Base-by-base conservation (phyloP, 2,329 filamentous ascomycete genomes). In the Pestalotiopsis fici region DNA sequence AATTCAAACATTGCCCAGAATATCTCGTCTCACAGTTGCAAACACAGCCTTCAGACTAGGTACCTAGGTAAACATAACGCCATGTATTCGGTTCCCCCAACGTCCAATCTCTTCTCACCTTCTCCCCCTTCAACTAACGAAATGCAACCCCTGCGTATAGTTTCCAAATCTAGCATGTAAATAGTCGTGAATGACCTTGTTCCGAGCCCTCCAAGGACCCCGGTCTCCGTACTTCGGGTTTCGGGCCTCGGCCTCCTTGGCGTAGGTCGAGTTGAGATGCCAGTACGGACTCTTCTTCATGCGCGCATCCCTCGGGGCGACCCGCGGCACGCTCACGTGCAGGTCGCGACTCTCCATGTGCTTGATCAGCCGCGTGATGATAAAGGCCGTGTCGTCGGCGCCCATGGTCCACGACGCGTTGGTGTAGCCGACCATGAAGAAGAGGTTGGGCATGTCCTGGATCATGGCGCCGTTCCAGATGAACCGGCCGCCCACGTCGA, bases 351-450 rank as follows among this genome's bases (percentile, higher is more conserved):
- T 54, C 56, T 81, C 74, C 84, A 87, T 86, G 65, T 82, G 73
- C 66, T 82, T 83, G 68, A 88, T 78, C 11, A 89, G 77, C 1
- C 87, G 81, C 25, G 82, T 81, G 21, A 86, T 76, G 18, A 87
- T 78, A 27, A 82, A 80, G 1, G 80, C 81, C 2, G 84, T 82
- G 2, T 83, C 81, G 64, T 91, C 90, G 0, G 88, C 86, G 2
- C 90, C 90, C 0, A 91, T 84, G 0, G 91, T 93, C 90, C 90
- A 93, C 0, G 86, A 86, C 0, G 86, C 85, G 59, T 90, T 88
- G 23, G 88, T 86, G 75, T 93, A 93, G 9, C 91, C 91, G 56
- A 90, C 82, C 43, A 91, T 80, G 64, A 88, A 83, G 1, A 83
- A 83, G 1, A 86, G 78, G 73, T 93, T 93, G 5, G 91, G 91